phyloP scores from a whole-genome alignment of 2,329 filamentous ascomycete species.

The Pseudogymnoascus sp. region DNA sequence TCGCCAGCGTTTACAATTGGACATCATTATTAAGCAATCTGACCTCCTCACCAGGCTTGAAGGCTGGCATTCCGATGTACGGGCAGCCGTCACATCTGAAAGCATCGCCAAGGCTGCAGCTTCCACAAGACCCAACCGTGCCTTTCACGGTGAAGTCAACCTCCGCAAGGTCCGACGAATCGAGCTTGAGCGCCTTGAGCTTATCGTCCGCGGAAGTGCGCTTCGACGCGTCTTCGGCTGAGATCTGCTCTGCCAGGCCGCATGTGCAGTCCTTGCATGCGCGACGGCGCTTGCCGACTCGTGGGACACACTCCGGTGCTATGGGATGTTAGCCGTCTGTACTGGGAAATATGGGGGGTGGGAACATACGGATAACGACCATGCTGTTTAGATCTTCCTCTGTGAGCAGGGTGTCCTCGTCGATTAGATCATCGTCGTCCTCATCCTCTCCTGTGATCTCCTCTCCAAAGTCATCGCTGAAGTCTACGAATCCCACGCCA shows the following conservation, averaged over 20 bases:
- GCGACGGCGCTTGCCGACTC: slow-evolving; percentile 78
- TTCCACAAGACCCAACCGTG: slow-evolving; percentile 90
- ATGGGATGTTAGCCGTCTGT: slow-evolving; percentile 12
- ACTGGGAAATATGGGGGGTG: not conserved
- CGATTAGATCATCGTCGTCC: slow-evolving; percentile 77
- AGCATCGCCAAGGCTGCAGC: slow-evolving; percentile 88
- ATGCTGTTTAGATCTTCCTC: slow-evolving; percentile 76
- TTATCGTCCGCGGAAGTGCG: slow-evolving; percentile 56
- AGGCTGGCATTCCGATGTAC: slow-evolving; percentile 86
- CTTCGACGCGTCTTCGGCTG: slow-evolving; percentile 71
- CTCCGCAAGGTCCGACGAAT: slow-evolving; percentile 72
- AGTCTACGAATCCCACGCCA: slow-evolving; percentile 62
- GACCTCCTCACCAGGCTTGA: slow-evolving; percentile 95
- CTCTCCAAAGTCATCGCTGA: slow-evolving; percentile 54
- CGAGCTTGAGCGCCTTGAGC: slow-evolving; percentile 63
- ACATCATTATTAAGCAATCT: slow-evolving; percentile 77
- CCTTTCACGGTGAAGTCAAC: slow-evolving; percentile 97
- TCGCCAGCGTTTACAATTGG: slow-evolving; percentile 55
- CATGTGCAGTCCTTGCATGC: slow-evolving; percentile 98
- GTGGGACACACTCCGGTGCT: slow-evolving; percentile 82
- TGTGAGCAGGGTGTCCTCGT: slow-evolving; percentile 79
- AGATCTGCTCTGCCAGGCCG: slow-evolving; percentile 76
- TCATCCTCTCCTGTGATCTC: slow-evolving; percentile 46
- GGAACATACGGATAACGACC: slow-evolving; percentile 70
- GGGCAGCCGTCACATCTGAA: slow-evolving; percentile 72